Evolutionary conservation across 805 yeast species (phyloP).

Genomic region (Yamadazyma sp.): DNA sequence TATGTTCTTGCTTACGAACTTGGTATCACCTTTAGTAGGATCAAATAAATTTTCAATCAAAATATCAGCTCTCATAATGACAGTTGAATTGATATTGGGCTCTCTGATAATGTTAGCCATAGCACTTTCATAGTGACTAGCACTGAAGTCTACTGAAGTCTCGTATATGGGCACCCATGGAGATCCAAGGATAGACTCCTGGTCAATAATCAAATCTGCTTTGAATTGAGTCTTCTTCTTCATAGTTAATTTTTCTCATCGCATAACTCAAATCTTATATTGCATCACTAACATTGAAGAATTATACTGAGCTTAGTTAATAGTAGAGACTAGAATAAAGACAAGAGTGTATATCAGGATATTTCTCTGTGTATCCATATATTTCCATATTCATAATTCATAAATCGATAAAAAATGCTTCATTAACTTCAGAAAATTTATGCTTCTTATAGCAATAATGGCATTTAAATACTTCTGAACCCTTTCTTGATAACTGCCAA

Average conservation of each 20-base stretch:
- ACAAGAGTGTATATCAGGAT: too few species aligned
- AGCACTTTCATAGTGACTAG: slow-evolving; percentile 65
- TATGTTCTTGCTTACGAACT: slow-evolving; percentile 24
- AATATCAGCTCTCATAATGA: slow-evolving; percentile 84
- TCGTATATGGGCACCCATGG: slow-evolving; percentile 63
- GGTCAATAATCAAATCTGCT: slow-evolving; percentile 12
- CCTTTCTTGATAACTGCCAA: slow-evolving; percentile 37
- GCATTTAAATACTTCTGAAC: slow-evolving; percentile 40
- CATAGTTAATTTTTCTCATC: too few species aligned
- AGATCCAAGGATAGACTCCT: slow-evolving; percentile 49
- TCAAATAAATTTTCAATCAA: slow-evolving; percentile 49
- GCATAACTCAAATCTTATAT: too few species aligned
- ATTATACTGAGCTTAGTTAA: too few species aligned
- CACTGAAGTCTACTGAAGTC: slow-evolving; percentile 44
- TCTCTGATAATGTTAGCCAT: slow-evolving; percentile 76
- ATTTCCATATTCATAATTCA: slow-evolving; percentile 2
- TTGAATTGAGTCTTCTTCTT: slow-evolving; percentile 1
- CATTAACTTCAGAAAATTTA: slow-evolving; percentile 34
- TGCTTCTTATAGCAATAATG: slow-evolving; percentile 46
- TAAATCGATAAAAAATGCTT: slow-evolving; percentile 40
- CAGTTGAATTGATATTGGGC: slow-evolving; percentile 90
- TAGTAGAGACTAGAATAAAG: too few species aligned
- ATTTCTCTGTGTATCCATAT: background rate
- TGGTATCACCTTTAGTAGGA: slow-evolving; percentile 28
- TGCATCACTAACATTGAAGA: too few species aligned